phyloP scores from a whole-genome alignment of 2,329 filamentous ascomycete genomes.

The Fonsecaea monophora region DNA sequence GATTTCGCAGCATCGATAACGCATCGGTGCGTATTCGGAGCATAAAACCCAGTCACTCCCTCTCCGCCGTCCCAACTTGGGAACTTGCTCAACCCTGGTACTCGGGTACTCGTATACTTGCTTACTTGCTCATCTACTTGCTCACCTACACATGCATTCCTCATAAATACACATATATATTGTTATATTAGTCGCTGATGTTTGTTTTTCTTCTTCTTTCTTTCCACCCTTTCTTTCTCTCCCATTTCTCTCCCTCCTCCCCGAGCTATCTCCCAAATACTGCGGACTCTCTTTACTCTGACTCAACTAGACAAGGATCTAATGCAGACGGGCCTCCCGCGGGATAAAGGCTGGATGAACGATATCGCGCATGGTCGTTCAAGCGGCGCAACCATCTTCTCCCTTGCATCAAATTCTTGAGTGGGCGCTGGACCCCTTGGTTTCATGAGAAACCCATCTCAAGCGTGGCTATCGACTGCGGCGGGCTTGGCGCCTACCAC shows the following conservation, averaged over 20 bases:
- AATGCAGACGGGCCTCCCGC: neutral
- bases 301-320: neutral
- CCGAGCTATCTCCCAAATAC: neutral
- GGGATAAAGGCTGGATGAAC: neutral
- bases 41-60: neutral
- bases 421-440: neutral
- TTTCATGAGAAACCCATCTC: neutral
- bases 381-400: neutral
- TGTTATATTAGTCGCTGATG: too few species aligned
- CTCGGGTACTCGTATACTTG: too few species aligned
- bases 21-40: neutral
- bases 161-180: too few species aligned
- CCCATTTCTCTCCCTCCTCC: neutral
- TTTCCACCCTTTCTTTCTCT: too few species aligned
- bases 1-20: neutral
- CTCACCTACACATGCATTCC: too few species aligned
- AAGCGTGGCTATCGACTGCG: slow-evolving; percentile 13
- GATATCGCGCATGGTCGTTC: neutral
- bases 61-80: neutral
- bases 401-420: neutral
- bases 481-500: slow-evolving; percentile 32
- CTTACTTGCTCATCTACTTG: too few species aligned
- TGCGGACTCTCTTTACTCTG: neutral
- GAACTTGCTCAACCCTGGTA: too few species aligned
- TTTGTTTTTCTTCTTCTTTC: too few species aligned